Conservation (phyloP, 768 basidiomycete species). For the Solioccasus polychromus region DNA sequence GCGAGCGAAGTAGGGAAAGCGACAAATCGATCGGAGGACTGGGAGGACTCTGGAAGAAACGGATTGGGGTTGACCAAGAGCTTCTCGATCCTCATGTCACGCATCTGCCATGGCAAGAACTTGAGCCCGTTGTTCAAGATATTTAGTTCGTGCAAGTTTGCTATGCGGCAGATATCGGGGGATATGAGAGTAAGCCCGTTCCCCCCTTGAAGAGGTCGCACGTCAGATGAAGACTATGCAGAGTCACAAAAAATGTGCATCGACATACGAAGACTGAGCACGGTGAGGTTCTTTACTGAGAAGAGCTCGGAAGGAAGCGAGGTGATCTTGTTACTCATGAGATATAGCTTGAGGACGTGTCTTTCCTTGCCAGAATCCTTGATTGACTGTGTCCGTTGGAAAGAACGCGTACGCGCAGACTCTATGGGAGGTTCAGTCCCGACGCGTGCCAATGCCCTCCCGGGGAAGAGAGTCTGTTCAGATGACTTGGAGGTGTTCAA, state of each 20-base stretch:
- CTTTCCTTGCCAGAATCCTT: conserved; percentile 38
- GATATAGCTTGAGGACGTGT: conserved; percentile 54
- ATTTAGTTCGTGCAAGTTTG: conserved; percentile 56
- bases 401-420: conserved; percentile 19
- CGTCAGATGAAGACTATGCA: neutral
- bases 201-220: conserved; percentile 37
- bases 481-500: conserved; percentile 40
- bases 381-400: conserved; percentile 28
- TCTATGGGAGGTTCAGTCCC: conserved; percentile 33
- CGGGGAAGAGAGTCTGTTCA: conserved; percentile 25
- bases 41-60: conserved; percentile 41
- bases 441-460: conserved; percentile 33
- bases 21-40: neutral
- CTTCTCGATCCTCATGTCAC: conserved; percentile 47
- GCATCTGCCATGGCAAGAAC: conserved; percentile 65
- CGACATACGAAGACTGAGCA: conserved; percentile 61
- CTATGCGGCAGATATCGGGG: conserved; percentile 56
- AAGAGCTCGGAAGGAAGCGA: conserved; percentile 59
- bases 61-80: conserved; percentile 59
- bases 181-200: conserved; percentile 59
- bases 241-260: neutral
- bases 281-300: conserved; percentile 51
- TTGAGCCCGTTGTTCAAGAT: conserved; percentile 54
- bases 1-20: conserved; percentile 3
- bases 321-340: conserved; percentile 52